Base-by-base conservation (phyloP, 2,329 filamentous ascomycete genomes). In the Rugonectria rugulosa region DNA sequence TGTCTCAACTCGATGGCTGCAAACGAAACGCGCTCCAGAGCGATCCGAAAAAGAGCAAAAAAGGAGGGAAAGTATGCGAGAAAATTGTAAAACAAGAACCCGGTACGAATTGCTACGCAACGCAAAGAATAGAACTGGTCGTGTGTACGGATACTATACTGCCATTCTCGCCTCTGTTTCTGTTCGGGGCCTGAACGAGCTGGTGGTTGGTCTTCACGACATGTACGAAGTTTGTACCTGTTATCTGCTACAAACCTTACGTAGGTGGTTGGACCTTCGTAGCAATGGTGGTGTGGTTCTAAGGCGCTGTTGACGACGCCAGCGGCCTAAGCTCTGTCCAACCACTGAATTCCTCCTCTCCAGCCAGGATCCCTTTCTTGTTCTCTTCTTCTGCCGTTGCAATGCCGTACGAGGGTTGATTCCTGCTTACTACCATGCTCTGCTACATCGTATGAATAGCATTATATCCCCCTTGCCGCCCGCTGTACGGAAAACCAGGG, bases 1-100 rank as follows among this genome's bases (percentile, higher is more conserved):
- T 70, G 70, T 71, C 69, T 72, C 68, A 70, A 61, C 56, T 60
- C 29, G n/a, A 14, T 32, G n/a, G 26, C 44, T 46, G 40, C 21
- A 21, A 19, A 20, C 10, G 21, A 34, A 34, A 12, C n/a, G 32
- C 38, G 26, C 53, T 51, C 48, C 42, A 44, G 42, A 27, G 37
- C 49, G 48, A 29, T 44, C 53, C 36, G 41, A 34, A 51, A 41
- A 40, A 23, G n/a, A n/a, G n/a, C n/a, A n/a, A n/a, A n/a, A n/a
- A n/a, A n/a, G n/a, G n/a, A n/a, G 12, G 23, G n/a, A 24, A 8
- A 10, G 27, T 10, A 12, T 14, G 29, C 17, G 29, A 21, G 24
- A 8, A n/a, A 6, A 17, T 6, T 14, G 29, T 14, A 52, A 37
- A 19, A 9, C 21, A 44, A 34, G 41, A 42, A 46, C 15, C 37